phyloP scores from a whole-genome alignment of 768 basidiomycete species.

The Hypholoma fasciculare region DNA sequence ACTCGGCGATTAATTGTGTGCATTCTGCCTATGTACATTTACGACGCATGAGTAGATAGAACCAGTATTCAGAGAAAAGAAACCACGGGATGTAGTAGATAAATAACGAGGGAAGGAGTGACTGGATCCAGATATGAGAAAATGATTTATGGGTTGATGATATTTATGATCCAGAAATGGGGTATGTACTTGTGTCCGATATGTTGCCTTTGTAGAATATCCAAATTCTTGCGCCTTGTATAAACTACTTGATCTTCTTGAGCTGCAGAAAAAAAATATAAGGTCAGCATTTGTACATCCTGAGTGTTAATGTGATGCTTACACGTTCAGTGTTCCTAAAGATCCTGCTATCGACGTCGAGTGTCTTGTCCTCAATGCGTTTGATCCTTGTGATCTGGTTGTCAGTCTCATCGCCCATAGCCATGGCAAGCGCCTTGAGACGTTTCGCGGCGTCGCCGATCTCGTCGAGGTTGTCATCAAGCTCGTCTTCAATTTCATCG shows the following conservation, averaged over 20 bases:
- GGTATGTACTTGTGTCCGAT: neutral
- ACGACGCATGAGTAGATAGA: no score
- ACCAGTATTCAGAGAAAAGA: no score
- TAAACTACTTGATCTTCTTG: constrained; percentile 54
- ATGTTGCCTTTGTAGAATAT: neutral
- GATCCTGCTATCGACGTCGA: constrained; percentile 70
- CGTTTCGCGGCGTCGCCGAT: constrained; percentile 75
- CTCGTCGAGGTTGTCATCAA: constrained; percentile 91
- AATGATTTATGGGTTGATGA: neutral
- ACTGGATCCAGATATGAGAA: neutral
- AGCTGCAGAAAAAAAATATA: constrained; percentile 38
- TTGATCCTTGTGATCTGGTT: constrained; percentile 82
- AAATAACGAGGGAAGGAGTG: neutral
- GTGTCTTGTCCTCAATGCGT: constrained; percentile 77
- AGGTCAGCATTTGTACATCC: constrained; percentile 5
- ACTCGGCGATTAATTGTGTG: no score
- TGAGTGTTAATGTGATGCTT: constrained; percentile 20
- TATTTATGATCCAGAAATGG: neutral
- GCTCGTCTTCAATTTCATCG: constrained; percentile 92
- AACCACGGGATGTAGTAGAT: no score
- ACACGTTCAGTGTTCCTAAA: constrained; percentile 84
- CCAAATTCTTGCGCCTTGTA: neutral
- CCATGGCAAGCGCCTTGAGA: constrained; percentile 74
- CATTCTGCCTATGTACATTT: no score
- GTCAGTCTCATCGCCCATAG: constrained; percentile 89